Base-by-base conservation (phyloP, 2,329 filamentous ascomycete species). In the Ascochyta rabiei region DNA sequence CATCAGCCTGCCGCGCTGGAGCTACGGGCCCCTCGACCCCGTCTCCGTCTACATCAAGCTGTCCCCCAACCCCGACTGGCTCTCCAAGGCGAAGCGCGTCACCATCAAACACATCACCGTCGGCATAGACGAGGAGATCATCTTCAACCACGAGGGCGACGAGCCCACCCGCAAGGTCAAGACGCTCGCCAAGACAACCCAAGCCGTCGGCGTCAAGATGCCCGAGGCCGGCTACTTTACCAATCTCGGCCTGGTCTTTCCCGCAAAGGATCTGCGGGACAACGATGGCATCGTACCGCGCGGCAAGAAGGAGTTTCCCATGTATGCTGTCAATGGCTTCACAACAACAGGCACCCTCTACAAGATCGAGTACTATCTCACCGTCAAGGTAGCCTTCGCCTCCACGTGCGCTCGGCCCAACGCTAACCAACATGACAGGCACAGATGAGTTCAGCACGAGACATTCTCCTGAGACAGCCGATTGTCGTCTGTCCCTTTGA, bases 101-200 rank as follows among this genome's bases (percentile, higher is more conserved):
- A 93, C 91, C 38, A 96, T 99, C 69, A 89, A 93, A 70, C 95
- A 95, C 70, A 95, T 99, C 64, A 96, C 92, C 1, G 87, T 98
- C 37, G 86, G 87, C 12, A 96, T 99, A 65, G 95, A 98, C 71
- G 95, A 99, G 76, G 93, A 98, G 73, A 96, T 98, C 55, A 96
- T 95, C n/a, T 99, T 90, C 77, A 98, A 99, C 63, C 95, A 95
- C 26, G 93, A 98, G 76, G 95, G 95, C 43, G 95, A 98, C 70
- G 95, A 98, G 72, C 92, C 93, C 24, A 90, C 90, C 28, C 90
- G 91, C 62, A 97, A 96, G 75, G 81, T 91, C 63, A 97, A 96
- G 76, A 89, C 88, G 52, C 80, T 99, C 62, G 88, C 90, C 23
- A 95, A 92, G 74, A 89, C 93, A 66, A 88, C 88, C 1, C 91